Base-by-base conservation (phyloP, 140 eudicot genomes). In the Erigeron philadelphicus region DNA sequence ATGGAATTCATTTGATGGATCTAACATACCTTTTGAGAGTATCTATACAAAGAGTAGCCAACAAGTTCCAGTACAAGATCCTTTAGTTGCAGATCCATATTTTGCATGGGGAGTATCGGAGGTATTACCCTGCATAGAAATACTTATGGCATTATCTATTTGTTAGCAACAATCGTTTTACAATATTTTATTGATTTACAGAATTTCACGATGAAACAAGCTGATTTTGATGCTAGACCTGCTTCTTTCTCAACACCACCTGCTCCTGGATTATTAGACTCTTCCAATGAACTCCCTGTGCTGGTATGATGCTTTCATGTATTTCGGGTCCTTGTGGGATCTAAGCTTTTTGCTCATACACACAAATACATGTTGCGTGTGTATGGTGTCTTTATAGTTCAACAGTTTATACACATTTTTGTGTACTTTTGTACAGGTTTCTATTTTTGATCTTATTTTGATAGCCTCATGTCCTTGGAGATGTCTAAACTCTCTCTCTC, bases 1-100 rank as follows among this genome's bases (percentile, higher is more conserved):
- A 31, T 91, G 97, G 97, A 84, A 76, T 72, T 77, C 91, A 9
- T 86, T 86, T 76, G 89, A 77, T n/a, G 83, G 81, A 63, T 65
- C 83, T 64, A 45, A 42, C 53, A 70, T 64, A 21, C 73, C 76
- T 52, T 48, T 68, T 23, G 71, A 61, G 58, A 74, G 61, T 44
- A 60, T 57, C 53, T 64, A 76, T 42, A 61, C 45, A 17, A 78
- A 55, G 47, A 80, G 67, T 52, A 63, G 57, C 9, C 78, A 71
- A 58, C 88, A 78, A 54, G 78, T 62, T 71, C 76, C 79, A 53
- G 66, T 59, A 23, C 83, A 70, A 42, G 31, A 45, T 66, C 78
- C 73, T 35, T 80, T 63, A 42, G 31, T 57, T 66, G 81, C 75
- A 35, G 78, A 88, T 82, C 80, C 69, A 53, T 79, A 66, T 72